phyloP scores from a whole-genome alignment of 805 yeast genomes.

The Teunomyces pallodes region DNA sequence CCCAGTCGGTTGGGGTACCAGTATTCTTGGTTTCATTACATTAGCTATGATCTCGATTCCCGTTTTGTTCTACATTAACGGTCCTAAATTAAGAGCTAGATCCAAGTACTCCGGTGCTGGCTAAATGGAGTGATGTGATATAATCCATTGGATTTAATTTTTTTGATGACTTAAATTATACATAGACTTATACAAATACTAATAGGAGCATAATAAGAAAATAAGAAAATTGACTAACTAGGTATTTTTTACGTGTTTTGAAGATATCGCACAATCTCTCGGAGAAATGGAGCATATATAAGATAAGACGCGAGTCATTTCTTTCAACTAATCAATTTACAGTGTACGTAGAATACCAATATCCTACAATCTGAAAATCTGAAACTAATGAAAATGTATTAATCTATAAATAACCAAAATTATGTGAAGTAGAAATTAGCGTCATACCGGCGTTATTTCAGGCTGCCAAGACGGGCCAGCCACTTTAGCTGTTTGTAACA shows the following conservation, averaged over 20 bases:
- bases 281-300: too few relatives aligned
- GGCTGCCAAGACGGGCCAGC: background rate
- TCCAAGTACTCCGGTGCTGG: conserved; percentile 33
- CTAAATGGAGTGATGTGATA: background rate
- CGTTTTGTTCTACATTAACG: conserved; percentile 41
- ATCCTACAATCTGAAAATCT: background rate
- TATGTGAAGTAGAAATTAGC: background rate
- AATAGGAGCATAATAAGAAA: too few relatives aligned
- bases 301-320: too few relatives aligned
- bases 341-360: too few relatives aligned
- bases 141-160: too few relatives aligned
- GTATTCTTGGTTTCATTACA: conserved; percentile 47
- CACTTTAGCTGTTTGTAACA: background rate
- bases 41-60: conserved; percentile 48
- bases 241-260: too few relatives aligned
- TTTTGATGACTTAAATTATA: too few relatives aligned
- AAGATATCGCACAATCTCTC: too few relatives aligned
- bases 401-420: conserved; percentile 1
- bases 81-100: conserved; percentile 44
- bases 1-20: conserved; percentile 59
- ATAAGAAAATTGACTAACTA: too few relatives aligned
- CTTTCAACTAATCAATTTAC: too few relatives aligned
- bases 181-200: too few relatives aligned
- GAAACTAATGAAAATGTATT: background rate
- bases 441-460: background rate